Evolutionary conservation across 2,329 filamentous ascomycete genomes (phyloP), one percentile per base, ranked within the genome.

Genomic region (Pestalotiopsis sp.): DNA sequence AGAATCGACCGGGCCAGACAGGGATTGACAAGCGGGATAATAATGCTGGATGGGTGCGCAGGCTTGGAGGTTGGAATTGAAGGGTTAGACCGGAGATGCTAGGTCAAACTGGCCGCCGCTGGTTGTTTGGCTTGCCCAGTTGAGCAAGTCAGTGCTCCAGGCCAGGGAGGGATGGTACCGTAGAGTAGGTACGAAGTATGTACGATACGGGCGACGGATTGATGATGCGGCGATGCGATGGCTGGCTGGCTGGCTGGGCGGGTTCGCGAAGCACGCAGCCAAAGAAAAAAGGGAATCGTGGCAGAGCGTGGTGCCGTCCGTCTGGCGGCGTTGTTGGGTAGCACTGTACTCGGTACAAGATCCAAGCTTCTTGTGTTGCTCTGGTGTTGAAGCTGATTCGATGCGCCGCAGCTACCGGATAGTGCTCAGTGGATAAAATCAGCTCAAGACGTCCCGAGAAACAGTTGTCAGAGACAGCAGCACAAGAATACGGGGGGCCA

Each of bases 301-400:
- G 31, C 31, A 36, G 31, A 36, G 31, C 31, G 31, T 36, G 31
- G 31, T 36, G 31, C 31, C 31, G 31, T 36, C 31, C 31, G 31
- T 36, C 7, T 36, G 31, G 31, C 31, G 31, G 31, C 41, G 23
- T 36, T 45, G 41, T 45, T 66, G 25, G 63, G 20, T 66, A 31
- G 27, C 45, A 56, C 61, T 64, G 61, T 56, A 66, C 63, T 66
- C 57, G 63, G 63, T 36, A 57, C 63, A 66, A n/a, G 63, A 66
- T 49, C 41, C 63, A 66, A 57, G 63, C 45, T 66, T 27, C 45
- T 45, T 57, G 63, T 57, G 23, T 57, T 27, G 23, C 39, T 52
- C n/a, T 45, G 39, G 61, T 11, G n/a, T 64, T 27, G n/a, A 52
- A 45, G 61, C 39, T 52, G 61, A 64, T 64, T 45, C 61, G 61